phyloP scores from a whole-genome alignment of 768 basidiomycete genomes.

The Tricholoma sp. region DNA sequence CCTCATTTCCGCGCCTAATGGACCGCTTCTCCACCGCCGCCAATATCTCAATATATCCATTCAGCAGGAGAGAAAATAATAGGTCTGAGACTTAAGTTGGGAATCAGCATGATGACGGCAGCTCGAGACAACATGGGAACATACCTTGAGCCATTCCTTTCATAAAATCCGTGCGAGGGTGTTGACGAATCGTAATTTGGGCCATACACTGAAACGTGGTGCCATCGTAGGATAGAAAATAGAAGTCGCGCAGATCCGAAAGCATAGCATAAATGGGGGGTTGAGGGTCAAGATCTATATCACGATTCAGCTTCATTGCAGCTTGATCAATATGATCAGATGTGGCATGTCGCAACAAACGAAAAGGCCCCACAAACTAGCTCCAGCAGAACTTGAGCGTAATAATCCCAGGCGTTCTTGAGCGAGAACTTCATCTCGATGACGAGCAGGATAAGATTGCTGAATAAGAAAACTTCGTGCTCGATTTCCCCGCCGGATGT shows the following conservation, averaged over 20 bases:
- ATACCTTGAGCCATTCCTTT: not conserved
- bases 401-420: too few species aligned
- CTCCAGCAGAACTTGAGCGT: constrained; percentile 7
- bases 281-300: constrained; percentile 5
- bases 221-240: not conserved
- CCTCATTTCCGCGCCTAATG: not conserved
- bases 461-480: too few species aligned
- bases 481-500: constrained; percentile 3
- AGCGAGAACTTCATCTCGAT: constrained; percentile 6
- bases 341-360: not conserved
- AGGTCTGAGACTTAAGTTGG: not conserved
- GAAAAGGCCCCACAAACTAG: constrained; percentile 1
- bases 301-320: constrained; percentile 4
- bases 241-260: too few species aligned
- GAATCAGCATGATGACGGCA: not conserved
- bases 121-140: not conserved
- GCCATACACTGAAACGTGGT: not conserved
- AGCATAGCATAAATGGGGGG: too few species aligned
- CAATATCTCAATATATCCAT: not conserved
- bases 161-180: not conserved
- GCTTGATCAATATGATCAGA: constrained; percentile 2
- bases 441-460: constrained; percentile 4
- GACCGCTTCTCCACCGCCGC: not conserved
- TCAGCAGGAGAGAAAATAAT: not conserved
- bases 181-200: not conserved